phyloP scores from a whole-genome alignment of 371 early-diverging fungal species.

The Funneliformis caledonium region DNA sequence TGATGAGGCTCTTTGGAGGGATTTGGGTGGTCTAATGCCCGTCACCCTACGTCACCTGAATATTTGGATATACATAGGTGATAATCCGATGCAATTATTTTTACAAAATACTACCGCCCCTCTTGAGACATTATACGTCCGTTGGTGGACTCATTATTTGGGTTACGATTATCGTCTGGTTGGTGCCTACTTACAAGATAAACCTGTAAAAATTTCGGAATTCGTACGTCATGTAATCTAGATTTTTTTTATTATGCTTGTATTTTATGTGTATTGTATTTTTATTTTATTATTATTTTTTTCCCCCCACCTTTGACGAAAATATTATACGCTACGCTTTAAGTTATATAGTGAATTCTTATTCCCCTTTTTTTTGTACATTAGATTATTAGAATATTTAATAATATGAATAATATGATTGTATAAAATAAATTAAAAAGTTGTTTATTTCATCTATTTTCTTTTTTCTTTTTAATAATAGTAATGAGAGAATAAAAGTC shows the following conservation, averaged over 20 bases:
- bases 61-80: slow-evolving; percentile 33
- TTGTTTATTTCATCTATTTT: too few species aligned
- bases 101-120: slow-evolving; percentile 27
- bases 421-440: too few species aligned
- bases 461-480: too few species aligned
- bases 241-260: background rate
- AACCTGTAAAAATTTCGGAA: slow-evolving; percentile 2
- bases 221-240: slow-evolving; percentile 18
- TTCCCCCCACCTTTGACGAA: background rate
- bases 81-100: slow-evolving; percentile 27
- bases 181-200: slow-evolving; percentile 16
- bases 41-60: slow-evolving; percentile 31
- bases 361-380: too few species aligned
- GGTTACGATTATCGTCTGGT: slow-evolving; percentile 33
- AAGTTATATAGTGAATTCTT: too few species aligned
- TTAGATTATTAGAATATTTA: too few species aligned
- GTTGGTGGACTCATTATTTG: slow-evolving; percentile 21
- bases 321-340: too few species aligned
- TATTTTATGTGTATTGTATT: background rate
- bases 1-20: slow-evolving; percentile 23
- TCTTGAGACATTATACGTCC: slow-evolving; percentile 36
- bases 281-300: too few species aligned
- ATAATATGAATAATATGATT: too few species aligned
- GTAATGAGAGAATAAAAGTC: too few species aligned
- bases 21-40: slow-evolving; percentile 33